Evolutionary conservation across 495 filamentous ascomycete species (phyloP).

Genomic region (Neurospora sp.): DNA sequence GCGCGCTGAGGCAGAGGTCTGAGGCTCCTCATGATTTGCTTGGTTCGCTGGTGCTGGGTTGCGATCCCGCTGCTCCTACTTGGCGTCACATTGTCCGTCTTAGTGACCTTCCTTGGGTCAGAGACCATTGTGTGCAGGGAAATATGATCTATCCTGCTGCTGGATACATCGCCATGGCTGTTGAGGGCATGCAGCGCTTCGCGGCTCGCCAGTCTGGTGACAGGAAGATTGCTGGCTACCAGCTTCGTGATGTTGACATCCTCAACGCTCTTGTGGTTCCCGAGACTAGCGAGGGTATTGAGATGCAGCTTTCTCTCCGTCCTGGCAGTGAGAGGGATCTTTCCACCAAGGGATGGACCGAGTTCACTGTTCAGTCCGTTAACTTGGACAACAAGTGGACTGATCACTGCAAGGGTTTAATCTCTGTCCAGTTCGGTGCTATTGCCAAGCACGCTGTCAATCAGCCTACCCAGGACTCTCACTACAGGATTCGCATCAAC

Average conservation of each 20-base stretch:
- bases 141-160: constrained; percentile 44
- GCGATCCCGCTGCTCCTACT: constrained; percentile 27
- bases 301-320: constrained; percentile 31
- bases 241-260: constrained; percentile 33
- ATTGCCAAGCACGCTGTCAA: background rate
- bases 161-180: constrained; percentile 39
- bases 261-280: constrained; percentile 31
- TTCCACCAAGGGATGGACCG: constrained; percentile 25
- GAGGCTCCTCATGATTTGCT: constrained; percentile 37
- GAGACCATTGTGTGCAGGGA: constrained; percentile 32
- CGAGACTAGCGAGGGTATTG: constrained; percentile 26
- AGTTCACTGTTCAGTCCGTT: constrained; percentile 35
- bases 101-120: constrained; percentile 37
- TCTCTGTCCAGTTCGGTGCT: constrained; percentile 14
- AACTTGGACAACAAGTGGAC: constrained; percentile 31
- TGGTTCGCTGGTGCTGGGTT: constrained; percentile 25
- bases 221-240: constrained; percentile 11
- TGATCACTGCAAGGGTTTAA: constrained; percentile 23
- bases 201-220: background rate
- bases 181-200: constrained; percentile 31
- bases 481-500: constrained; percentile 13
- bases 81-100: constrained; percentile 32
- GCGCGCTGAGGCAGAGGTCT: constrained; percentile 27
- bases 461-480: constrained; percentile 6
- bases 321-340: constrained; percentile 29